These are phyloP conservation scores for Saccharomycopsis olivae DNA, from an alignment of 805 yeast species.

Conservation along the genomic window DNA sequence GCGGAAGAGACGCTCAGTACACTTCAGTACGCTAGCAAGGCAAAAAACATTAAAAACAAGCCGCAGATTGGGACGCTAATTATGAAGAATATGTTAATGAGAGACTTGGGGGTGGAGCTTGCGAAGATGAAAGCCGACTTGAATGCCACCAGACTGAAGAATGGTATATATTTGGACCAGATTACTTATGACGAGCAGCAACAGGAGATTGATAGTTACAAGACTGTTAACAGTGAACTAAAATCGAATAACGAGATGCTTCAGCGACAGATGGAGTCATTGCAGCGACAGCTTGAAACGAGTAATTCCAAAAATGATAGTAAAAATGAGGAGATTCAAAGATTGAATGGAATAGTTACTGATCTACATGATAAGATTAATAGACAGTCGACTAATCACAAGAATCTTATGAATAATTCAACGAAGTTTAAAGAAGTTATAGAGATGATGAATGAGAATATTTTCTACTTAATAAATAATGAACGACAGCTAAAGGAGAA, in stretches of 20 bases:
- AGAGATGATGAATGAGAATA: conserved; percentile 23
- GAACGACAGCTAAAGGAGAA: conserved; percentile 20
- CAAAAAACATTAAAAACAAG: conserved; percentile 66
- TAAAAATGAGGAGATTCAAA: conserved; percentile 19
- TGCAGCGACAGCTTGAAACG: conserved; percentile 18
- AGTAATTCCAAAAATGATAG: conserved; percentile 20
- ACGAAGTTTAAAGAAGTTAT: conserved; percentile 25
- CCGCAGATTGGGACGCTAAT: conserved; percentile 57
- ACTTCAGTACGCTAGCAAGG: conserved; percentile 78
- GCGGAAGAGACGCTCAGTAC: conserved; percentile 81
- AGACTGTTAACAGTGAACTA: conserved; percentile 39
- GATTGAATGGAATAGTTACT: conserved; percentile 21
- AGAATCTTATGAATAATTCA: conserved; percentile 25
- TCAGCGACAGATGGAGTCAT: conserved; percentile 26
- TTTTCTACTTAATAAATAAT: conserved; percentile 20
- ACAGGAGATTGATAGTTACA: conserved; percentile 37
- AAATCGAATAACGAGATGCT: conserved; percentile 32
- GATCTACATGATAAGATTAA: conserved; percentile 24
- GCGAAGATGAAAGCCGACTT: conserved; percentile 46
- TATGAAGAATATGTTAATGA: conserved; percentile 45
- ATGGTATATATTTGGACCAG: conserved; percentile 56
- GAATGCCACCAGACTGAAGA: conserved; percentile 48
- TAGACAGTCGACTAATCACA: conserved; percentile 25
- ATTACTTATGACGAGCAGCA: conserved; percentile 44
- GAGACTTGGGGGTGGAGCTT: conserved; percentile 37